Evolutionary conservation across 495 filamentous ascomycete species (phyloP).

Genomic region (Tuber aestivum): DNA sequence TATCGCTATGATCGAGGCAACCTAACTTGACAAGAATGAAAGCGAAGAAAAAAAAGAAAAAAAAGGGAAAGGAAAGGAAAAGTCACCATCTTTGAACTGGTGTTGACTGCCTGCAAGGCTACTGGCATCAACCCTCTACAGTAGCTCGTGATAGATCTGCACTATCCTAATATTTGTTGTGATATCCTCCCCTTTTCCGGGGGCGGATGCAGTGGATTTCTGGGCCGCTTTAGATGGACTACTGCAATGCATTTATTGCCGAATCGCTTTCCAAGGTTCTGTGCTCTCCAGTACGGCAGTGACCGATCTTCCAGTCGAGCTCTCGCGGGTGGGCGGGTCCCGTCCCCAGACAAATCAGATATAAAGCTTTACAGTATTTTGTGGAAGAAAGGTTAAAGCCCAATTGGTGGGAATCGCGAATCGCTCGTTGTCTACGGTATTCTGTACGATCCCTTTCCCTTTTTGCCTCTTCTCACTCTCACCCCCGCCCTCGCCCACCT

Average conservation of each 20-base stretch:
- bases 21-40: not conserved
- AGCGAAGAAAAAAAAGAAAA: not conserved
- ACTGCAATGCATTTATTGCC: conserved; percentile 17
- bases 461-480: not conserved
- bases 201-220: conserved; percentile 30
- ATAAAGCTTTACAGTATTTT: not conserved
- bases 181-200: conserved; percentile 22
- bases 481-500: not conserved
- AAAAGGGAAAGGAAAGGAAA: not conserved
- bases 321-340: not conserved
- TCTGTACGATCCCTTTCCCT: not conserved
- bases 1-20: not conserved
- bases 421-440: not conserved
- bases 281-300: not conserved
- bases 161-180: conserved; percentile 26
- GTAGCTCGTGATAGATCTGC: conserved; percentile 25
- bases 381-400: not conserved
- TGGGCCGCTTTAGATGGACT: conserved; percentile 30
- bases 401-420: not conserved
- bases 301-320: not conserved
- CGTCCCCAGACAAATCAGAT: not conserved
- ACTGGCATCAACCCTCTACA: conserved; percentile 6
- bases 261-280: not conserved
- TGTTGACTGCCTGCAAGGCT: conserved; percentile 30
- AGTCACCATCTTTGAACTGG: not conserved